phyloP scores from a whole-genome alignment of 345 rosid genomes.

The Rhodamnia argentea region DNA sequence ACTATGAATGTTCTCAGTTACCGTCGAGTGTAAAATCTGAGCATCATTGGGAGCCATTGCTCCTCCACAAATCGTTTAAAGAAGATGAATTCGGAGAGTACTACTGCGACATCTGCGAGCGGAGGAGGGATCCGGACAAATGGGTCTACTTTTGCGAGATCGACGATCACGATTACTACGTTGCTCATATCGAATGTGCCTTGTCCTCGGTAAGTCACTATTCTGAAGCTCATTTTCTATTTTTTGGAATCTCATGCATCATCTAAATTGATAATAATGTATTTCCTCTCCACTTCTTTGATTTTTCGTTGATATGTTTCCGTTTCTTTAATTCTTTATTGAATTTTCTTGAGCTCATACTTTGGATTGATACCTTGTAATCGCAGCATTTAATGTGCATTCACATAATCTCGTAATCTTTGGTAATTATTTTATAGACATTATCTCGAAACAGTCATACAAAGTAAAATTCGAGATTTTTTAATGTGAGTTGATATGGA shows the following conservation, averaged over 20 bases:
- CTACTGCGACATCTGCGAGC: not conserved
- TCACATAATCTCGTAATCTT: not conserved
- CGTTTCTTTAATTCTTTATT: not conserved
- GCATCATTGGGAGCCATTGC: not conserved
- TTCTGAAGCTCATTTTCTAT: not conserved
- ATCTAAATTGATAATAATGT: not conserved
- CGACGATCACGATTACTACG: not conserved
- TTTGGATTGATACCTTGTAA: not conserved
- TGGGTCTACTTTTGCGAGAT: not conserved
- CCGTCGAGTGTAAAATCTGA: accelerated
- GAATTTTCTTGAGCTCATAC: not conserved
- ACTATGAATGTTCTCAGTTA: not conserved
- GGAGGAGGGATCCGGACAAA: not conserved
- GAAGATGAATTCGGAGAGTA: not conserved
- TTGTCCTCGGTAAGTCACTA: not conserved
- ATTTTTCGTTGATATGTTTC: not conserved
- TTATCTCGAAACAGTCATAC: not conserved
- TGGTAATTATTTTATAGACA: not conserved
- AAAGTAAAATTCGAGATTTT: not conserved
- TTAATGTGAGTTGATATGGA: not conserved
- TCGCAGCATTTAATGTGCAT: not conserved
- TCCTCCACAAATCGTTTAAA: not conserved
- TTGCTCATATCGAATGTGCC: not conserved
- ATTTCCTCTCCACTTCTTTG: not conserved
- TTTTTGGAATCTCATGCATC: not conserved